Base-by-base conservation (phyloP, 345 rosid species). In the Eucalyptus brandiana region DNA sequence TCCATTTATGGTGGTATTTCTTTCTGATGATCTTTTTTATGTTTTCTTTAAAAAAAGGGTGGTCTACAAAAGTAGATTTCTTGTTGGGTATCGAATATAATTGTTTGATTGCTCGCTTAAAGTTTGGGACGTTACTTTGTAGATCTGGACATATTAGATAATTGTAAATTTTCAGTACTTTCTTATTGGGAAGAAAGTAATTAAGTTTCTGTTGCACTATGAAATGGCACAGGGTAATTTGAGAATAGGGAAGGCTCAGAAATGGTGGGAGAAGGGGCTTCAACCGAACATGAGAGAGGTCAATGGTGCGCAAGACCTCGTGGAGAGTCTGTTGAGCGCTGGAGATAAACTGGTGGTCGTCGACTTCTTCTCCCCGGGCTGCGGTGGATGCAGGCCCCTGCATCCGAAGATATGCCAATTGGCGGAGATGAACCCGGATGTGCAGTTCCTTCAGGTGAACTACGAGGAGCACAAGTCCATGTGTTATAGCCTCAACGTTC, bases 341-440 rank as follows among this genome's bases (percentile, higher is more conserved):
- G 98, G 98, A 69, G 99, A 98, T 91, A 93, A 96, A 89, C 97
- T 98, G 67, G 96, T 97, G 11, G 89, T 98, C 9, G 94, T 98
- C 85, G 98, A 94, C 92, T 98, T 98, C 96, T 97, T 96, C 93
- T 98, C 99, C 6, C 99, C 99, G 58, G 98, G 99, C 11, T 98
- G 99, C 56, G 98, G 99, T 30, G 99, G 99, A 89, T 98, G 99
- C 93, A 98, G 92, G 91, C 95, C 98, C 92, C 98, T 98, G 83
- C 99, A 98, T 92, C 98, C 99, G 49, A 98, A 98, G 99, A 92
- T 96, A 90, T 97, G 98, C 91, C 99, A 98, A 86, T 49, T 98
- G 50, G 99, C 97, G 12, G 97, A 96, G 93, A 92, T 89, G 93
- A 96, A 95, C 88, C 95, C 95, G 8, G 96, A 96, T 60, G 97